A percentile compares a stretch with the other conserved stretches of the same genome.
Conservation (phyloP, 208 protist genomes). For the Hexamita inflata region DNA sequence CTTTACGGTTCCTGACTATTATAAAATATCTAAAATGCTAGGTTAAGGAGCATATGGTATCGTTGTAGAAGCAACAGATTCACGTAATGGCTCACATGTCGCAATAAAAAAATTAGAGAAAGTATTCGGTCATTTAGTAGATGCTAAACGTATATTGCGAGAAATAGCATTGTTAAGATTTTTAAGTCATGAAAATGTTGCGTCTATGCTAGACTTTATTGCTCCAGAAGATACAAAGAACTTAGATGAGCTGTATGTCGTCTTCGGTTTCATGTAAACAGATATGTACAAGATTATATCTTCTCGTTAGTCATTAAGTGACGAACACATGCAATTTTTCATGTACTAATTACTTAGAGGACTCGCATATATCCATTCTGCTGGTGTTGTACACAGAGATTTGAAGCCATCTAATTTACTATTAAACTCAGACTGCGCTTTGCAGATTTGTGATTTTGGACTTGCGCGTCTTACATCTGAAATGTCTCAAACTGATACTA, state of each 20-base stretch:
- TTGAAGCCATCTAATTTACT: constrained; percentile 43
- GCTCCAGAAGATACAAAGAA: not conserved
- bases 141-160: constrained; percentile 79
- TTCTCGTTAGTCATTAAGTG: constrained; percentile 64
- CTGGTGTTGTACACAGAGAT: constrained; percentile 38
- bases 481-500: constrained; percentile 57
- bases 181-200: constrained; percentile 70
- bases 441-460: constrained; percentile 80
- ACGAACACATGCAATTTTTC: constrained; percentile 92
- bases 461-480: constrained; percentile 69
- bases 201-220: constrained; percentile 26
- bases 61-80: constrained; percentile 15
- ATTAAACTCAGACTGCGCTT: constrained; percentile 62
- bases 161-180: constrained; percentile 79
- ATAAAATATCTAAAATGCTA: constrained; percentile 17
- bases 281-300: constrained; percentile 87
- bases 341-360: constrained; percentile 74
- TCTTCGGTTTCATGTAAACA: constrained; percentile 67
- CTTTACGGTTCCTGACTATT: constrained; percentile 22
- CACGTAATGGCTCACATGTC: constrained; percentile 50
- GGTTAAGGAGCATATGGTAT: constrained; percentile 27
- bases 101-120: constrained; percentile 88
- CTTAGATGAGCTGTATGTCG: constrained; percentile 51
- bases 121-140: constrained; percentile 73
- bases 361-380: constrained; percentile 43